phyloP scores from a whole-genome alignment of 2,329 filamentous ascomycete genomes.

The Colletotrichum somersetense region DNA sequence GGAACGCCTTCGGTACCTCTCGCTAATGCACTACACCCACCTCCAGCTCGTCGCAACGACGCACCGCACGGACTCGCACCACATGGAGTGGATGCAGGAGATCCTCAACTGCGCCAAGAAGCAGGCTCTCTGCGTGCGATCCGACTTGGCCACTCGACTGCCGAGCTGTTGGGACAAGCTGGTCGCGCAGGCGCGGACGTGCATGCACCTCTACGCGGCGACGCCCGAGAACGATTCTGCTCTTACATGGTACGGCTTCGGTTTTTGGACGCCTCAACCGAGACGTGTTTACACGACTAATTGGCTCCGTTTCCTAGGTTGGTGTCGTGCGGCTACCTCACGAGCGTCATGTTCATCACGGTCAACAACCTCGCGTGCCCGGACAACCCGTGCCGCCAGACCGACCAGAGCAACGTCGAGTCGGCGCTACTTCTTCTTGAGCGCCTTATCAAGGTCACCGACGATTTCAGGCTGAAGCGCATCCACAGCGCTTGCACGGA shows the following conservation, averaged over 20 bases:
- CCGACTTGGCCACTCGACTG: not conserved
- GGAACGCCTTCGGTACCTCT: slow-evolving; percentile 23
- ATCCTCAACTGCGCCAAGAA: slow-evolving; percentile 16
- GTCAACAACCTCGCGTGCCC: slow-evolving; percentile 35
- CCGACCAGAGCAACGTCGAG: slow-evolving; percentile 37
- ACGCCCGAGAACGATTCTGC: slow-evolving; percentile 27
- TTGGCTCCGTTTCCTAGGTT: not conserved
- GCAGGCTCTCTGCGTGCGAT: not conserved
- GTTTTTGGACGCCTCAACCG: not conserved
- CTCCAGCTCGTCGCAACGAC: slow-evolving; percentile 25
- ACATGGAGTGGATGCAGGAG: slow-evolving; percentile 30
- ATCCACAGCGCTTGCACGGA: slow-evolving; percentile 31
- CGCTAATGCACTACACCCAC: slow-evolving; percentile 32
- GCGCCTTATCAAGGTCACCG: slow-evolving; percentile 16
- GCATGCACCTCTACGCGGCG: slow-evolving; percentile 34
- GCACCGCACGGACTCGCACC: slow-evolving; percentile 32
- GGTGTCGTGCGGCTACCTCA: slow-evolving; percentile 34
- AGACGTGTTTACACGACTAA: not conserved
- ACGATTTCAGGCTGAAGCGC: slow-evolving; percentile 20
- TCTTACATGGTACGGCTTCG: slow-evolving; percentile 29
- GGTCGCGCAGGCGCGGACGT: slow-evolving; percentile 21
- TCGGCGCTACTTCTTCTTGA: slow-evolving; percentile 23
- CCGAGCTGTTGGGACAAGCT: slow-evolving; percentile 35
- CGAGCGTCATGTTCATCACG: slow-evolving; percentile 35
- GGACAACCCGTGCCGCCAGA: not conserved